Evolutionary conservation across 1,139 yeast genomes (phyloP).

Genomic region (Zygotorulaspora mrakii): DNA sequence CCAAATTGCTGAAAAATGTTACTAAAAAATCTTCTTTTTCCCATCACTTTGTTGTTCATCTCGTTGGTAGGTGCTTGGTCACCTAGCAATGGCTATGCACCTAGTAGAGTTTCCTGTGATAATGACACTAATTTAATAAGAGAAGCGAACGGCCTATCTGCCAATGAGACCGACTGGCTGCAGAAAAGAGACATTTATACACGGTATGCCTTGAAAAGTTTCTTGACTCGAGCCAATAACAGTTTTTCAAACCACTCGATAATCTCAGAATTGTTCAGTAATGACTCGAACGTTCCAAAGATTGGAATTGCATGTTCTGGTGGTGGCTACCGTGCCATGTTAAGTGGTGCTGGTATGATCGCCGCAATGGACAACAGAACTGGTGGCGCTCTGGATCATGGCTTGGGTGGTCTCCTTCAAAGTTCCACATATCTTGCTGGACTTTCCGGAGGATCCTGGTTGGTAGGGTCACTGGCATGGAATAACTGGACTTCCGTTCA

Average conservation of each 20-base stretch:
- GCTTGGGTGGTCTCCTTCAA: constrained; percentile 77
- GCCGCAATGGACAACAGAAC: constrained; percentile 79
- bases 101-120: constrained; percentile 60
- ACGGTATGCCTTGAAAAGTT: constrained; percentile 50
- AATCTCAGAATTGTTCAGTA: constrained; percentile 24
- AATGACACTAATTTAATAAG: constrained; percentile 37
- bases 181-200: constrained; percentile 50
- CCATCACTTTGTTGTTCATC: background rate
- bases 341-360: constrained; percentile 82
- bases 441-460: constrained; percentile 85
- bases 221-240: constrained; percentile 54
- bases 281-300: constrained; percentile 23
- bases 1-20: background rate
- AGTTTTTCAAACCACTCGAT: constrained; percentile 53
- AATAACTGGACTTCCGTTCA: constrained; percentile 76
- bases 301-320: constrained; percentile 82
- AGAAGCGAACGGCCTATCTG: constrained; percentile 35
- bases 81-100: constrained; percentile 53
- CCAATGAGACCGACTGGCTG: constrained; percentile 37
- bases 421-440: constrained; percentile 73
- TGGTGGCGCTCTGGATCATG: constrained; percentile 50
- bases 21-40: background rate
- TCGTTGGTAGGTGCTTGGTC: constrained; percentile 5
- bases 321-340: constrained; percentile 91
- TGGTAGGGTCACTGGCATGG: constrained; percentile 67